These are phyloP conservation scores for Cyberlindnera americana DNA, from an alignment of 805 yeast species.

Conservation along the genomic window DNA sequence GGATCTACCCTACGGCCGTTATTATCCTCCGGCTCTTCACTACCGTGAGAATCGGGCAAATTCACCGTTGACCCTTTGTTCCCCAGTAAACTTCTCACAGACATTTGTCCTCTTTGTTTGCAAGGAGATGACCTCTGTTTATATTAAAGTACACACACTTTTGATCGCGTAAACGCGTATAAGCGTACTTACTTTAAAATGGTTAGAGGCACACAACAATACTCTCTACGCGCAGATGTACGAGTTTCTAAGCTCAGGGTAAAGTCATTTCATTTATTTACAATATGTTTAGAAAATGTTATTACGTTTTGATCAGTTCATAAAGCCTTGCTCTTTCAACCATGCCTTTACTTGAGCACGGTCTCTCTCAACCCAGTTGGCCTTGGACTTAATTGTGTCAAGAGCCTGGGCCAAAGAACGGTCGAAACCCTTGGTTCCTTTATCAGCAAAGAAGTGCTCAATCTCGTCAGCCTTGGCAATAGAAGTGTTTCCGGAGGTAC, in stretches of 20 bases:
- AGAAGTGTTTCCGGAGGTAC: conserved; percentile 60
- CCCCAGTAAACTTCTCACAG: too few species aligned
- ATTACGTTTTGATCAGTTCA: background rate
- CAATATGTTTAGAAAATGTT: background rate
- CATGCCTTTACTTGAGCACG: conserved; percentile 43
- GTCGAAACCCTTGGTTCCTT: conserved; percentile 60
- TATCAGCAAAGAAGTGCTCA: conserved; percentile 46
- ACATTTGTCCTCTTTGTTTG: too few species aligned
- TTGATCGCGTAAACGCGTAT: too few species aligned
- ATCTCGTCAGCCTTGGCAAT: conserved; percentile 49
- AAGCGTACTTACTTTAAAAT: background rate
- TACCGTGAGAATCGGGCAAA: background rate
- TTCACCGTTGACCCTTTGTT: background rate
- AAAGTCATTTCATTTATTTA: background rate
- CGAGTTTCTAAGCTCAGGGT: too few species aligned
- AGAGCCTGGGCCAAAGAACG: conserved; percentile 63
- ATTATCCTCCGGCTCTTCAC: background rate
- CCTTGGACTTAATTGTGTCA: conserved; percentile 55
- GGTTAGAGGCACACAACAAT: background rate
- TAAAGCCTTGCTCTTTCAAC: conserved; percentile 37
- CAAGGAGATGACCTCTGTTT: too few species aligned
- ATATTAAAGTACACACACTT: too few species aligned
- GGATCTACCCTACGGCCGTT: background rate
- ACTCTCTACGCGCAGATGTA: background rate
- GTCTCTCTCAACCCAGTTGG: conserved; percentile 58